Conservation (phyloP, 2,329 filamentous ascomycete genomes). For the Thelonectria blattea region DNA sequence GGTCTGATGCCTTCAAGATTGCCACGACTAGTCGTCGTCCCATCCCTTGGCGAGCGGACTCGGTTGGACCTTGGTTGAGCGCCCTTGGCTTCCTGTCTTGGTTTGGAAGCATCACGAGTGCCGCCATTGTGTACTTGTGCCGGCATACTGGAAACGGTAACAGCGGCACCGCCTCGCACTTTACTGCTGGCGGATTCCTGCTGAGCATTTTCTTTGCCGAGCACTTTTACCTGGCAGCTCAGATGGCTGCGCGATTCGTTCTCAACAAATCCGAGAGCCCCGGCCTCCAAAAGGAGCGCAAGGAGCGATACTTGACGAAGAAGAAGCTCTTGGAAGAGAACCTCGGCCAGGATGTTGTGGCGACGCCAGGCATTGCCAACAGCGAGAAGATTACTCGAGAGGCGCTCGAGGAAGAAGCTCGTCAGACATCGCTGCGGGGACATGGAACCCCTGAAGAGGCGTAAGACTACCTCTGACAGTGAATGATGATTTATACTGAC, state of each 20-base stretch:
- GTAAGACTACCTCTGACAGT: conserved; percentile 42
- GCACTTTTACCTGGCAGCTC: conserved; percentile 83
- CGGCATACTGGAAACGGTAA: conserved; percentile 69
- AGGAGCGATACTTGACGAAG: conserved; percentile 79
- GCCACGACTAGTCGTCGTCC: conserved; percentile 88
- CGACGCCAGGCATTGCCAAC: conserved; percentile 55
- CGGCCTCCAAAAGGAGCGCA: conserved; percentile 82
- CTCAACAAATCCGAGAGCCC: conserved; percentile 85
- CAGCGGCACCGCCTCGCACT: conserved; percentile 68
- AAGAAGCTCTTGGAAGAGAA: conserved; percentile 80
- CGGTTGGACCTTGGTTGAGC: conserved; percentile 91
- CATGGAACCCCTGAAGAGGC: conserved; percentile 58
- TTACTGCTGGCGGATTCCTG: conserved; percentile 81
- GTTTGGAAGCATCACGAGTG: conserved; percentile 87
- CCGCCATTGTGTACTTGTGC: conserved; percentile 90
- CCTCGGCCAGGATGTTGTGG: conserved; percentile 62
- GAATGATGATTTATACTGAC: conserved; percentile 27
- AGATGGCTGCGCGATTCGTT: conserved; percentile 73
- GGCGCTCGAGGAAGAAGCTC: conserved; percentile 68
- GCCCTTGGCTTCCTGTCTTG: conserved; percentile 89
- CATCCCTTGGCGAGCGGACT: conserved; percentile 87
- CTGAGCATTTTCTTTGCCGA: conserved; percentile 85
- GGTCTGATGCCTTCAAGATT: conserved; percentile 94
- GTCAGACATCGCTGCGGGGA: conserved; percentile 55
- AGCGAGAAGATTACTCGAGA: conserved; percentile 69